Percentiles rank a stretch among this genome's conserved stretches.
These are phyloP conservation scores for Cyberlindnera galapagoensis DNA, from an alignment of 805 yeast genomes.

Conservation along the genomic window DNA sequence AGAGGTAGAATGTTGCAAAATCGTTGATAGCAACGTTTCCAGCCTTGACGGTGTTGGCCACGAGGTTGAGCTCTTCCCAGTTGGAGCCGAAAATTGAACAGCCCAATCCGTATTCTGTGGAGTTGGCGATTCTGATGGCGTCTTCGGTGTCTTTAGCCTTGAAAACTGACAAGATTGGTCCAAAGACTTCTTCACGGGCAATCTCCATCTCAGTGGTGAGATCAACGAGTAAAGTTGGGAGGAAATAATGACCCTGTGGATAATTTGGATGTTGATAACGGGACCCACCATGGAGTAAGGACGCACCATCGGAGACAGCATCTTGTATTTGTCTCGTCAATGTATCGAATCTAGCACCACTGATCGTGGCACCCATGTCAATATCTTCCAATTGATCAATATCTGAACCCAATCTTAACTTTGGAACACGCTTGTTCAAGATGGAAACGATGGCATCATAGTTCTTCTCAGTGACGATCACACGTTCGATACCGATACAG, in stretches of 20 bases:
- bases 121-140: slow-evolving; percentile 73
- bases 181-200: slow-evolving; percentile 90
- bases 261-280: slow-evolving; percentile 81
- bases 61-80: slow-evolving; percentile 48
- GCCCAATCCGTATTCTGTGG: slow-evolving; percentile 86
- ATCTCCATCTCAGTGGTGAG: slow-evolving; percentile 72
- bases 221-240: slow-evolving; percentile 82
- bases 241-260: slow-evolving; percentile 91
- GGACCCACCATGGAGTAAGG: slow-evolving; percentile 72
- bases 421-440: slow-evolving; percentile 49
- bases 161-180: slow-evolving; percentile 81
- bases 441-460: slow-evolving; percentile 58
- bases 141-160: slow-evolving; percentile 60
- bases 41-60: slow-evolving; percentile 59
- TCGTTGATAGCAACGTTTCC: slow-evolving; percentile 98
- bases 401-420: slow-evolving; percentile 78
- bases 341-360: slow-evolving; percentile 62
- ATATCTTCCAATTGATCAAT: slow-evolving; percentile 86
- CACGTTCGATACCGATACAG: slow-evolving; percentile 95
- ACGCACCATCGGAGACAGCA: slow-evolving; percentile 81
- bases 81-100: slow-evolving; percentile 79
- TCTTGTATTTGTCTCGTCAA: slow-evolving; percentile 62
- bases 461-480: slow-evolving; percentile 66
- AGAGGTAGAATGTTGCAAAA: slow-evolving; percentile 92
- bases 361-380: slow-evolving; percentile 95